phyloP scores from a whole-genome alignment of 345 rosid species.

The Diplotaxis tenuifolia region DNA sequence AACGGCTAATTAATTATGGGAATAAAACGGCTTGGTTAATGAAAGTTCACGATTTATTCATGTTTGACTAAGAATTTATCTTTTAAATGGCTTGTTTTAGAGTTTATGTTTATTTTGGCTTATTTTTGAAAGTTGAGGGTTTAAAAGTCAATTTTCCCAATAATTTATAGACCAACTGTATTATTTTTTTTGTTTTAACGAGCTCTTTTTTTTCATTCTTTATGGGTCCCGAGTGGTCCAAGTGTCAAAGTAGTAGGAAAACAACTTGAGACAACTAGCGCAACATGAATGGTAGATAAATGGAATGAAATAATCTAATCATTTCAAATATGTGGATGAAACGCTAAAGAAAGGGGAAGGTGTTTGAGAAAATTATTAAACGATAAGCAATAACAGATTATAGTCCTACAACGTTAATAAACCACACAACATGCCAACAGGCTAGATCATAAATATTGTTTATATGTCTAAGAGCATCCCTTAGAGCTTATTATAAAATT shows the following conservation, averaged over 20 bases:
- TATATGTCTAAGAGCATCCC: constrained; percentile 11
- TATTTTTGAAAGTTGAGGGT: too few species aligned
- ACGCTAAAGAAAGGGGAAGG: neutral
- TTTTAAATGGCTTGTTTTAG: too few species aligned
- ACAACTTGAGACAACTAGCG: neutral
- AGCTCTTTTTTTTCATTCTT: too few species aligned
- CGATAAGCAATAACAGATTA: neutral
- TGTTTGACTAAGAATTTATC: too few species aligned
- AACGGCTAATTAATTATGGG: too few species aligned
- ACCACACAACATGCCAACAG: constrained; percentile 4
- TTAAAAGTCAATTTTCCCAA: too few species aligned
- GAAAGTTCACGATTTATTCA: too few species aligned
- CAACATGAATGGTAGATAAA: neutral
- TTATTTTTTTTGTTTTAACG: neutral
- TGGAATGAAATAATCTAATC: neutral
- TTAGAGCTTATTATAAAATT: neutral
- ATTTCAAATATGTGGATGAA: too few species aligned
- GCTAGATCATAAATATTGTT: constrained; percentile 17
- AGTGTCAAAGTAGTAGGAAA: too few species aligned
- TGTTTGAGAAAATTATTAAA: neutral
- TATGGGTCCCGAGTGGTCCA: neutral
- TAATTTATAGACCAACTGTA: constrained; percentile 12
- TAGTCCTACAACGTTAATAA: neutral
- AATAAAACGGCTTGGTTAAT: too few species aligned
- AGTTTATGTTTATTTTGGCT: too few species aligned